Conservation (phyloP, 352 stramenopile genomes). For the Halophytophthora polymorphica region DNA sequence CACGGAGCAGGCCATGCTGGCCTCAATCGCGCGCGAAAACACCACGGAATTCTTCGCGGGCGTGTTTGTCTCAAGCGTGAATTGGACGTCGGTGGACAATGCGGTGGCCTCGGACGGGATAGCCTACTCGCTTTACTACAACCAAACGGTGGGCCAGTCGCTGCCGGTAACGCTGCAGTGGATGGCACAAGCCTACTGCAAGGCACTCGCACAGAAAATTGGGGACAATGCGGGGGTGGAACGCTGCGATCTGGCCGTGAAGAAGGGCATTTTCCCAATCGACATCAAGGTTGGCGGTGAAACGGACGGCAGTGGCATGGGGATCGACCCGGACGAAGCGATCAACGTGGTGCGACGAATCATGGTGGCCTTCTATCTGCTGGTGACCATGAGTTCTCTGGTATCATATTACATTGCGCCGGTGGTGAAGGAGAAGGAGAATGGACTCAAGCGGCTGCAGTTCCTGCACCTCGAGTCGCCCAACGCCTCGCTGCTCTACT, state of each 20-base stretch:
- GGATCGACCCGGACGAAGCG: constrained; percentile 30
- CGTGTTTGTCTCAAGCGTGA: constrained; percentile 47
- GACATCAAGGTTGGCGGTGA: constrained; percentile 17
- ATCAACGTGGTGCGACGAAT: constrained; percentile 71
- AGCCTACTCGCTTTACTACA: constrained; percentile 64
- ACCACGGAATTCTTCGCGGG: constrained; percentile 54
- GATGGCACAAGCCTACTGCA: constrained; percentile 62
- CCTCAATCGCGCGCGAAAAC: constrained; percentile 34
- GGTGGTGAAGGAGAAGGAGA: constrained; percentile 69
- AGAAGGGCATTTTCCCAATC: constrained; percentile 46
- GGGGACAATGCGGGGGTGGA: constrained; percentile 13
- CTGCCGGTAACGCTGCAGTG: constrained; percentile 61
- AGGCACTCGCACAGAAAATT: constrained; percentile 17
- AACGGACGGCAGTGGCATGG: constrained; percentile 13
- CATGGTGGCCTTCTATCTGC: constrained; percentile 88
- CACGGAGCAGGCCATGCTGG: constrained; percentile 37
- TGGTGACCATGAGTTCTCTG: constrained; percentile 62
- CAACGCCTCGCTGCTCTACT: constrained; percentile 58
- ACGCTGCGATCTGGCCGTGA: constrained; percentile 48
- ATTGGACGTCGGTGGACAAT: constrained; percentile 16
- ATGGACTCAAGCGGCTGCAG: constrained; percentile 68
- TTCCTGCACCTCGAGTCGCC: constrained; percentile 59
- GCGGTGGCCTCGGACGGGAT: constrained; percentile 9
- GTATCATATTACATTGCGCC: constrained; percentile 60
- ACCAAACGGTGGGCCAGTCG: constrained; percentile 53